Conservation (phyloP, 2,329 filamentous ascomycete species). For the Neoscytalidium dimidiatum region DNA sequence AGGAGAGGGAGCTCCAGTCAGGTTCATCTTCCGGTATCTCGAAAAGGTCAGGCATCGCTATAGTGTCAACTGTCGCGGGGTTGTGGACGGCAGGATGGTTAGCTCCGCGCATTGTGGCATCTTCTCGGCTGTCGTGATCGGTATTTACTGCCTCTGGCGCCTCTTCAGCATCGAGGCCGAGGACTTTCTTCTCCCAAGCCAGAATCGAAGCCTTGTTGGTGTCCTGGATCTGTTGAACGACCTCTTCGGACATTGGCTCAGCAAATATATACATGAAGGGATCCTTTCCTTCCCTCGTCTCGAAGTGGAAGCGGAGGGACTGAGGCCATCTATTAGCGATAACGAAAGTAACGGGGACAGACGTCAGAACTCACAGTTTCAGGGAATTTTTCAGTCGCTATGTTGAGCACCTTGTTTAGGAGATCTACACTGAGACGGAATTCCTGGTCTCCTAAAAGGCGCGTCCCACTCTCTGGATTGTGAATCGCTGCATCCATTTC, state of each 20-base stretch:
- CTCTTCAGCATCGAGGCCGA: conserved; percentile 41
- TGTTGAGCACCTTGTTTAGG: conserved; percentile 77
- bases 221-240: conserved; percentile 74
- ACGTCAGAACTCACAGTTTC: conserved; percentile 47
- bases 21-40: conserved; percentile 9
- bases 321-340: conserved; percentile 28
- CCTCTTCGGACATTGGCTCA: conserved; percentile 73
- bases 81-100: not conserved
- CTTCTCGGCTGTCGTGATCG: conserved; percentile 27
- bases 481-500: conserved; percentile 95
- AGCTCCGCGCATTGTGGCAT: conserved; percentile 22
- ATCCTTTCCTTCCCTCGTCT: conserved; percentile 64
- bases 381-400: conserved; percentile 74
- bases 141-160: not conserved
- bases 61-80: not conserved
- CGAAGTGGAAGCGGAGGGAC: conserved; percentile 79
- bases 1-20: not conserved
- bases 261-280: conserved; percentile 88
- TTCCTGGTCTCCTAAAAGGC: conserved; percentile 72
- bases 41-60: not conserved
- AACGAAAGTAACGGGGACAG: not conserved
- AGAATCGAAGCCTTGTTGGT: conserved; percentile 65
- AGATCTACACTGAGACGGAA: conserved; percentile 80
- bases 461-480: conserved; percentile 46
- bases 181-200: conserved; percentile 66